A percentile compares a stretch with the other conserved stretches of the same genome.
Evolutionary conservation across 495 filamentous ascomycete species (phyloP).

Genomic region (Daldinia vernicosa): DNA sequence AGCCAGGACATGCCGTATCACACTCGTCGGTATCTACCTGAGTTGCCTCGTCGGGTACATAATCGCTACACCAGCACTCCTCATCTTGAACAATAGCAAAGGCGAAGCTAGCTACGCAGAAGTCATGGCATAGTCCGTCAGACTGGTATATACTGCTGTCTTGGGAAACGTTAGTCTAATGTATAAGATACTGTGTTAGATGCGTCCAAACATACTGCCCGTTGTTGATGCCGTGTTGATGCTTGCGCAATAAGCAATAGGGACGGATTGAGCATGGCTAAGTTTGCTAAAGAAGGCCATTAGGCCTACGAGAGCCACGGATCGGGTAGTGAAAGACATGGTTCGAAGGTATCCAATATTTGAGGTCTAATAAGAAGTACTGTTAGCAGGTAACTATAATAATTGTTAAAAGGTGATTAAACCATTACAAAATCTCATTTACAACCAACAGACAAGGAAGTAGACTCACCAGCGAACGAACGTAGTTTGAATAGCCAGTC

Average conservation of each 20-base stretch:
- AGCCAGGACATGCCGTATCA: slow-evolving; percentile 52
- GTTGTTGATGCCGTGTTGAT: slow-evolving; percentile 52
- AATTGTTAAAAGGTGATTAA: background rate
- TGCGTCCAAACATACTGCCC: slow-evolving; percentile 42
- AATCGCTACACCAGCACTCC: slow-evolving; percentile 57
- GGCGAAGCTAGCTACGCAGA: slow-evolving; percentile 49
- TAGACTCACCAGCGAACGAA: slow-evolving; percentile 31
- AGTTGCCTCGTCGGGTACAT: slow-evolving; percentile 44
- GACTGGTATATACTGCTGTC: slow-evolving; percentile 56
- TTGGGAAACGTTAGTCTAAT: slow-evolving; percentile 30
- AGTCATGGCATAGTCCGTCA: slow-evolving; percentile 54
- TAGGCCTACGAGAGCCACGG: slow-evolving; percentile 26
- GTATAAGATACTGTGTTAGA: background rate
- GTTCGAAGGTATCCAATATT: slow-evolving; percentile 11
- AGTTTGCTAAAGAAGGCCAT: slow-evolving; percentile 32
- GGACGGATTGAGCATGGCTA: slow-evolving; percentile 39
- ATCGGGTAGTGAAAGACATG: slow-evolving; percentile 35
- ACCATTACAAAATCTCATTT: background rate
- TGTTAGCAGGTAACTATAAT: slow-evolving; percentile 20
- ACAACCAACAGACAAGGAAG: slow-evolving; percentile 1
- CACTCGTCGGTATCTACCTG: slow-evolving; percentile 49
- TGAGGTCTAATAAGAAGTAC: slow-evolving; percentile 7
- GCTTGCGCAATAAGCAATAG: slow-evolving; percentile 52
- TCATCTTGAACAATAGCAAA: slow-evolving; percentile 52
- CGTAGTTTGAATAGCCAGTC: slow-evolving; percentile 19